A percentile compares a stretch with the other conserved stretches of the same genome.
These are phyloP conservation scores for Ceratocystis destructans DNA, from an alignment of 2,329 filamentous ascomycete genomes.

Conservation along the genomic window DNA sequence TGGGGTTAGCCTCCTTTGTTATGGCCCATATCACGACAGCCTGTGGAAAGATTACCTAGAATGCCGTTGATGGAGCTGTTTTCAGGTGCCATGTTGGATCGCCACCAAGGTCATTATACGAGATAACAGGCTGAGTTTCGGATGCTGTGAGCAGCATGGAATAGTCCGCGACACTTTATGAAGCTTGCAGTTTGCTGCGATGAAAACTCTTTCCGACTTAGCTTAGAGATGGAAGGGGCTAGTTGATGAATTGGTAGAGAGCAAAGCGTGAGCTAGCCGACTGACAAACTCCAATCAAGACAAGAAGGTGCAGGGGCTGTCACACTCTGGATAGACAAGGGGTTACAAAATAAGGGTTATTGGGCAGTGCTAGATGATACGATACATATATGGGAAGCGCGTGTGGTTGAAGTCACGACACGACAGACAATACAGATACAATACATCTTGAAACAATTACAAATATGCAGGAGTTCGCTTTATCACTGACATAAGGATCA, in stretches of 20 bases:
- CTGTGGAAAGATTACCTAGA: constrained; percentile 25
- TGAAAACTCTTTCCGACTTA: background rate
- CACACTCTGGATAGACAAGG: background rate
- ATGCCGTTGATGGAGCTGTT: constrained; percentile 27
- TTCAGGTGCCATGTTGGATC: constrained; percentile 25
- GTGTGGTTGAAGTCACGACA: background rate
- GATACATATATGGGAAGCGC: too few species aligned
- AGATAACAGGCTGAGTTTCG: background rate
- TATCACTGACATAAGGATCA: background rate
- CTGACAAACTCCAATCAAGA: background rate
- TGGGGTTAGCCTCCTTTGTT: constrained; percentile 24
- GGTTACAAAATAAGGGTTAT: background rate
- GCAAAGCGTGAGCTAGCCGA: background rate
- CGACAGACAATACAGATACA: background rate
- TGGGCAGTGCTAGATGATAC: background rate
- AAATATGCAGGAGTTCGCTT: too few species aligned
- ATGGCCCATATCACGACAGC: constrained; percentile 24
- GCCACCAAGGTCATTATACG: background rate
- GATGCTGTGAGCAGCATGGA: background rate
- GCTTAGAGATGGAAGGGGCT: background rate
- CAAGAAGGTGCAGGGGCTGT: background rate
- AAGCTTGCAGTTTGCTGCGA: background rate
- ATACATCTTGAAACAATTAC: too few species aligned
- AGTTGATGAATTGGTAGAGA: background rate
- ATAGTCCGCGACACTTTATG: background rate